A percentile compares a stretch with the other conserved stretches of the same genome.
phyloP scores from a whole-genome alignment of 2,329 filamentous ascomycete species.

The Aspergillus ochraceoroseus region DNA sequence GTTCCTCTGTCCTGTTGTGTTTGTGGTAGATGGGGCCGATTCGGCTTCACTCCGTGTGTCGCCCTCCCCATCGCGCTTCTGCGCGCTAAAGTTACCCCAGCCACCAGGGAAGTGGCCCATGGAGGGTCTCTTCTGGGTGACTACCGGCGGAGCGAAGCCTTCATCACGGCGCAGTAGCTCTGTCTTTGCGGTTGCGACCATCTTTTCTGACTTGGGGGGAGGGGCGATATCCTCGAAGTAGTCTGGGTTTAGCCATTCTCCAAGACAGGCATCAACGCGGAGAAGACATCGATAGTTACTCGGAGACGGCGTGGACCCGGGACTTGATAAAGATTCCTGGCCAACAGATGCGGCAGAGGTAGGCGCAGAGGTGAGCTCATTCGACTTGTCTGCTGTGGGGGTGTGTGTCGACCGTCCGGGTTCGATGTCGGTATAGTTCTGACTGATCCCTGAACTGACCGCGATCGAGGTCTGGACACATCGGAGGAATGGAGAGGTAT shows the following conservation, averaged over 20 bases:
- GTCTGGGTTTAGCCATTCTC: conserved; percentile 89
- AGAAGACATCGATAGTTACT: conserved; percentile 43
- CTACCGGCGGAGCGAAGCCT: conserved; percentile 45
- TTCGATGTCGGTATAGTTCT: conserved; percentile 31
- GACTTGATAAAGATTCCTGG: conserved; percentile 8
- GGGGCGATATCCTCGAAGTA: conserved; percentile 92
- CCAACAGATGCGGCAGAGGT: neutral
- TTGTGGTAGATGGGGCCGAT: neutral
- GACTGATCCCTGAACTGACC: conserved; percentile 74
- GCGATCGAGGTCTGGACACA: conserved; percentile 90
- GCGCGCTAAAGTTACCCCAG: conserved; percentile 45
- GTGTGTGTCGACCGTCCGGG: conserved; percentile 1
- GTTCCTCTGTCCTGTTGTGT: conserved; percentile 36
- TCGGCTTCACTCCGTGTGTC: conserved; percentile 22
- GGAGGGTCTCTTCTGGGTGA: conserved; percentile 33
- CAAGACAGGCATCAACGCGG: conserved; percentile 84
- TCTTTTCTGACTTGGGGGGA: conserved; percentile 76
- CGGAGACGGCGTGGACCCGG: neutral
- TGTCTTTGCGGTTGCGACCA: conserved; percentile 84
- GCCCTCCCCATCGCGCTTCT: conserved; percentile 23
- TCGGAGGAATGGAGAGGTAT: conserved; percentile 88
- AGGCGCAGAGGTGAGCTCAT: conserved; percentile 1
- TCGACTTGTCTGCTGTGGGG: conserved; percentile 1
- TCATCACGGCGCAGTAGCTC: conserved; percentile 75
- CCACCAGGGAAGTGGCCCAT: conserved; percentile 52